phyloP scores from a whole-genome alignment of 208 protist species.

The Balamuthia mandrillaris region DNA sequence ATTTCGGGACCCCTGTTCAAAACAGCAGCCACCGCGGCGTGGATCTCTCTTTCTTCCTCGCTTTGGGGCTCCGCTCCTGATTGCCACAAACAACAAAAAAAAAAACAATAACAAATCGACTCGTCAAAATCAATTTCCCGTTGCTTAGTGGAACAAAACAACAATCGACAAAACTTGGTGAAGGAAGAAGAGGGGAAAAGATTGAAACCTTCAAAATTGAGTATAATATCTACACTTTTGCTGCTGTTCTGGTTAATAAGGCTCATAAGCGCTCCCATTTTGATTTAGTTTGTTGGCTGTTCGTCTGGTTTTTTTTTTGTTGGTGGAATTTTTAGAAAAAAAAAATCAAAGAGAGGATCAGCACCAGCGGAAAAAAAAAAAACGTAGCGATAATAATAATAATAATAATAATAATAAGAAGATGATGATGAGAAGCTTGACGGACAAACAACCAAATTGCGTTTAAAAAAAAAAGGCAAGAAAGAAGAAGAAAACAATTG shows the following conservation, averaged over 20 bases:
- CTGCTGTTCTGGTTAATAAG: neutral
- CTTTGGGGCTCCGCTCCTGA: slow-evolving; percentile 57
- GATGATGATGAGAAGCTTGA: no score
- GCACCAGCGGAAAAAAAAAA: no score
- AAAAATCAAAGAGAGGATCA: no score
- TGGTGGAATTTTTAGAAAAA: no score
- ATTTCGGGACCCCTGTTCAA: slow-evolving; percentile 51
- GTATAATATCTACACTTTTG: slow-evolving; percentile 25
- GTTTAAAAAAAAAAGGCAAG: no score
- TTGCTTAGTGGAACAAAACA: neutral
- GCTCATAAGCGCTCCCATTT: slow-evolving; percentile 18
- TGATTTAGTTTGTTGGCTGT: neutral
- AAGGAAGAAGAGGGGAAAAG: neutral
- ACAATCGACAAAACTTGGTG: neutral
- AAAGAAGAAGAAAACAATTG: no score
- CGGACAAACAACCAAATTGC: no score
- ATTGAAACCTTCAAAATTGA: slow-evolving; percentile 31
- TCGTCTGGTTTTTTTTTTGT: no score
- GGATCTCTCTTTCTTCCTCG: slow-evolving; percentile 54
- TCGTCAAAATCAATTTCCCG: neutral
- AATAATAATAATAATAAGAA: no score
- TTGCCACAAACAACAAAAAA: neutral
- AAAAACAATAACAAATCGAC: neutral
- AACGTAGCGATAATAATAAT: no score
- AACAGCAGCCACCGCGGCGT: slow-evolving; percentile 44